Percentiles rank a stretch among this genome's conserved stretches.
These are phyloP conservation scores for Xylariomycetidae sp. DNA, from an alignment of 2,329 filamentous ascomycete species.

Conservation along the genomic window DNA sequence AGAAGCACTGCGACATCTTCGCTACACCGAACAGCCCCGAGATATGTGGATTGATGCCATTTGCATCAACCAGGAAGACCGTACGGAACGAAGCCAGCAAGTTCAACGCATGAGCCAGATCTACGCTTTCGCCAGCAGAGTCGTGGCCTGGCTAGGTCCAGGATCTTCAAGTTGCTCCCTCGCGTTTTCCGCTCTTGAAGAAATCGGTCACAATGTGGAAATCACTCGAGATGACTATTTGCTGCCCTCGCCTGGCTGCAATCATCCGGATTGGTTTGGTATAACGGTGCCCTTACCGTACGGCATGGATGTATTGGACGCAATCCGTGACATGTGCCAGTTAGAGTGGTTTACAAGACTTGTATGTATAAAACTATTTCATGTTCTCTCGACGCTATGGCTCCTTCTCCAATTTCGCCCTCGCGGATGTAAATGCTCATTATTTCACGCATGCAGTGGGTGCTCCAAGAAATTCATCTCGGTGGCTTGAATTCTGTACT, in stretches of 20 bases:
- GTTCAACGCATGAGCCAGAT: constrained; percentile 16
- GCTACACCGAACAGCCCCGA: constrained; percentile 7
- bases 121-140: constrained; percentile 7
- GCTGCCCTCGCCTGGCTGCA: constrained; percentile 4
- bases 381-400: too few relatives aligned
- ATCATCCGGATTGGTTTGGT: constrained; percentile 2
- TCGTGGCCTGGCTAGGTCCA: constrained; percentile 15
- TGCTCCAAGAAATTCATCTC: constrained; percentile 16
- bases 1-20: constrained; percentile 11
- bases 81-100: constrained; percentile 9
- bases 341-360: constrained; percentile 7
- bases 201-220: constrained; percentile 8
- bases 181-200: constrained; percentile 5
- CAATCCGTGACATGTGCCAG: constrained; percentile 2
- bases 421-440: too few relatives aligned
- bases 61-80: constrained; percentile 14
- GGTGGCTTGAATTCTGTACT: constrained; percentile 8
- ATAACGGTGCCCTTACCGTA: neutral
- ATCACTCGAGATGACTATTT: neutral
- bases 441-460: too few relatives aligned
- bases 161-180: constrained; percentile 3
- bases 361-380: too few relatives aligned
- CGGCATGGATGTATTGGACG: constrained; percentile 2
- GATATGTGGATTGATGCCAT: constrained; percentile 17
- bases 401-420: too few relatives aligned